Percentiles rank a stretch among this genome's conserved stretches.
phyloP scores from a whole-genome alignment of 2,329 filamentous ascomycete genomes.

The Aspergillus novofumigatus region DNA sequence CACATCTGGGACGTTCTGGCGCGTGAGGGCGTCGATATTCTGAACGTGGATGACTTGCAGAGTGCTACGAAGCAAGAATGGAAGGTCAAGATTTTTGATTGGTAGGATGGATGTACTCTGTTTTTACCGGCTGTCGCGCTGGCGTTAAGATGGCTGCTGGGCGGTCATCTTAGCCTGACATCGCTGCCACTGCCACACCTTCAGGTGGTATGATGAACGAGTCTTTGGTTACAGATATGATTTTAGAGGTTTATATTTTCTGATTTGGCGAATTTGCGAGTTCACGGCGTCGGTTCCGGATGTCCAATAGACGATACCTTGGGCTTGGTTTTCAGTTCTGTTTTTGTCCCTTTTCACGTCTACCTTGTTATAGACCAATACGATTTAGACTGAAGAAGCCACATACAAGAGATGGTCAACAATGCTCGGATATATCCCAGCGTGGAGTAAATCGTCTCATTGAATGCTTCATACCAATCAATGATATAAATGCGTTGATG shows the following conservation, averaged over 20 bases:
- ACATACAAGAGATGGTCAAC: not conserved
- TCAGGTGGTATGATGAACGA: not conserved
- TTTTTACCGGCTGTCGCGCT: not conserved
- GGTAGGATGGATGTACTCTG: conserved; percentile 22
- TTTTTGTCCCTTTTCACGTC: not conserved
- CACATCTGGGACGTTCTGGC: conserved; percentile 52
- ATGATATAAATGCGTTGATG: not conserved
- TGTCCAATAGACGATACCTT: not conserved
- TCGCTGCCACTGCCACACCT: not conserved
- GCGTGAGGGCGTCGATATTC: conserved; percentile 51
- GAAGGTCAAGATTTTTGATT: conserved; percentile 34
- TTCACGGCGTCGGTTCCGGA: not conserved
- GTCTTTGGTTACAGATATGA: not conserved
- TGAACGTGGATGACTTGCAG: conserved; percentile 57
- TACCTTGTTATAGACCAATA: not conserved
- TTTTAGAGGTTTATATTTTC: not conserved
- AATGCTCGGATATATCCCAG: not conserved
- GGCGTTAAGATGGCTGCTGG: not conserved
- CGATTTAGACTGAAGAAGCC: not conserved
- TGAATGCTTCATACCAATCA: not conserved
- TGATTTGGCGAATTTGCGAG: not conserved
- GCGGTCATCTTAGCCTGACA: not conserved
- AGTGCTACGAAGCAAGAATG: conserved; percentile 48
- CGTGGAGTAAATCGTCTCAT: no score
- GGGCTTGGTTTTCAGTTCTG: not conserved